phyloP scores from a whole-genome alignment of 192 early-diverging fungal species.

The Coemansia sp. region DNA sequence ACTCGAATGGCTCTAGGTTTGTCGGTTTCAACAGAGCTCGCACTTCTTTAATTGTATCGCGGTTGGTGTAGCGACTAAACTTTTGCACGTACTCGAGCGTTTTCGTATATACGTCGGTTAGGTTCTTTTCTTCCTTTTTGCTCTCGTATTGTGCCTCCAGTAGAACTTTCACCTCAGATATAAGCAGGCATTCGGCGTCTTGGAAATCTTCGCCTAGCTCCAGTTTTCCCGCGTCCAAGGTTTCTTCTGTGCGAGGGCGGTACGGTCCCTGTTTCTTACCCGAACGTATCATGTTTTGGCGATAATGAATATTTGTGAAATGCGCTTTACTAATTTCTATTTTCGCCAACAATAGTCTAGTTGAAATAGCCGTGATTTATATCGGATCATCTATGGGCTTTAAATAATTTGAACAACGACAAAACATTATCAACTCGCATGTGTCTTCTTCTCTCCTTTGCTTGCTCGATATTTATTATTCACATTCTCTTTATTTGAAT shows the following conservation, averaged over 20 bases:
- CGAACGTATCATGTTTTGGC: neutral
- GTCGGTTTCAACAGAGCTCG: conserved; percentile 43
- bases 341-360: too few species aligned
- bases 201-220: neutral
- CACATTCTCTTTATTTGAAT: too few species aligned
- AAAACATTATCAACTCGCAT: too few species aligned
- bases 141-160: conserved; percentile 64
- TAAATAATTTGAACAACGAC: too few species aligned
- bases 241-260: conserved; percentile 31
- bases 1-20: conserved; percentile 78
- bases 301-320: neutral
- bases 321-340: neutral
- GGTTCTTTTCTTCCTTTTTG: conserved; percentile 56
- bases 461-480: too few species aligned
- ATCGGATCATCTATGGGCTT: too few species aligned
- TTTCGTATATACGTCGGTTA: conserved; percentile 70
- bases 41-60: conserved; percentile 83
- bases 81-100: conserved; percentile 82
- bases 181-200: conserved; percentile 69
- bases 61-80: conserved; percentile 84
- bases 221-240: conserved; percentile 38
- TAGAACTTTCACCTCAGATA: conserved; percentile 71
- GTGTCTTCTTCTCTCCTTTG: too few species aligned
- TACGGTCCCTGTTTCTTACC: conserved; percentile 1
- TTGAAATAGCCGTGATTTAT: too few species aligned